phyloP scores from a whole-genome alignment of 1,284 basidiomycete genomes.

The Tilletia walkeri region DNA sequence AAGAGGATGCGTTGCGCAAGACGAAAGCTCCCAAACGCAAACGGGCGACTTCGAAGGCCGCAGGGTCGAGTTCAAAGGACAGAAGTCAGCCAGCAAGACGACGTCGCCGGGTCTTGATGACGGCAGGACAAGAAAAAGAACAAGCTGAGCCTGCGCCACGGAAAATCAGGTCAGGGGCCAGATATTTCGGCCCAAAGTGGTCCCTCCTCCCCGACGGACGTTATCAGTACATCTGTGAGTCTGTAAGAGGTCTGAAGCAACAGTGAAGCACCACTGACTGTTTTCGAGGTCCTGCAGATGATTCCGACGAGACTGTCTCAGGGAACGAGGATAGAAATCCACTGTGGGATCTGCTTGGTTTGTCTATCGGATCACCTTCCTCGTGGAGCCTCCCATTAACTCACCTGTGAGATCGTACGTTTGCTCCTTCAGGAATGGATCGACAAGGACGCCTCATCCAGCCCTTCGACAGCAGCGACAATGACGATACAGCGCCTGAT shows the following conservation, averaged over 20 bases:
- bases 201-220: neutral
- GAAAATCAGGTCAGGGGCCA: neutral
- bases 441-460: slow-evolving; percentile 3
- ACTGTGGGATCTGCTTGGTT: slow-evolving; percentile 12
- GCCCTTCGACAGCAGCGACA: neutral
- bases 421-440: neutral
- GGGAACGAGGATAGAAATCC: slow-evolving; percentile 3
- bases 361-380: neutral
- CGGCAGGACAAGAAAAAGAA: neutral
- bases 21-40: neutral
- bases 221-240: slow-evolving; percentile 2
- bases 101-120: neutral
- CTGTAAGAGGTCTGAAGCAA: neutral
- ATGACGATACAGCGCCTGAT: neutral
- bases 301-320: slow-evolving; percentile 4
- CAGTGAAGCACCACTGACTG: neutral
- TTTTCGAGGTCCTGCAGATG: neutral
- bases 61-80: neutral
- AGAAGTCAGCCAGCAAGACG: neutral
- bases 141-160: neutral
- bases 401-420: neutral
- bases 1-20: neutral
- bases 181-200: slow-evolving; percentile 7
- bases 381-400: neutral
- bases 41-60: too few relatives aligned